Percentiles rank a stretch among this genome's conserved stretches.
phyloP scores from a whole-genome alignment of 2,329 filamentous ascomycete genomes.

The Arthroderma sp. region DNA sequence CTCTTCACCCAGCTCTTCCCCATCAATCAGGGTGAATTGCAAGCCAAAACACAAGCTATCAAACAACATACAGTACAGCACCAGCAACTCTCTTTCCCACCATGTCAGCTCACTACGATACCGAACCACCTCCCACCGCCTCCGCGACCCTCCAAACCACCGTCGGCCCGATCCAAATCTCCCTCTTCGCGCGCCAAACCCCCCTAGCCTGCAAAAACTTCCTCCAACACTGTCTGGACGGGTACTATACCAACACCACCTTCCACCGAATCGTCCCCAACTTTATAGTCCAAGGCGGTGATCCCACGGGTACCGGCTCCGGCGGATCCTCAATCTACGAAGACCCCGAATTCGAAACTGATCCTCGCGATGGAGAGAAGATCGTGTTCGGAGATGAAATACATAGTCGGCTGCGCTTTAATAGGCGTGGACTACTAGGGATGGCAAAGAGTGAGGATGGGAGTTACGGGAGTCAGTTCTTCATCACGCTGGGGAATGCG shows the following conservation, averaged over 20 bases:
- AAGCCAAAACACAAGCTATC: background rate
- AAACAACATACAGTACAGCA: background rate
- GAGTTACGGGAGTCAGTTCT: constrained; percentile 92
- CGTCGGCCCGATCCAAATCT: constrained; percentile 73
- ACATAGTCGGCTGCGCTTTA: constrained; percentile 85
- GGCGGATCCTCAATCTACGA: constrained; percentile 90
- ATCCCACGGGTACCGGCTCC: constrained; percentile 82
- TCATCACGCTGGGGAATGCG: constrained; percentile 72
- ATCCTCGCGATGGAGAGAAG: constrained; percentile 37
- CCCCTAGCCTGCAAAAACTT: constrained; percentile 90
- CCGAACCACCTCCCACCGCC: constrained; percentile 85
- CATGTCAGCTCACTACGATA: constrained; percentile 88
- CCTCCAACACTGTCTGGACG: constrained; percentile 83
- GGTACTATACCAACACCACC: constrained; percentile 85
- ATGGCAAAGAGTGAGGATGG: constrained; percentile 71
- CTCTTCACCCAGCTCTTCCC: background rate
- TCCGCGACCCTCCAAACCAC: constrained; percentile 87
- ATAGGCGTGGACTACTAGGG: constrained; percentile 75
- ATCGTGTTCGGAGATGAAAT: constrained; percentile 79
- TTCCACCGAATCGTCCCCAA: constrained; percentile 88
- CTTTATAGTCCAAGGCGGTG: constrained; percentile 89
- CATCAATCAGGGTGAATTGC: background rate
- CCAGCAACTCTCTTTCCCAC: constrained; percentile 1
- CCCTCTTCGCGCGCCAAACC: constrained; percentile 89
- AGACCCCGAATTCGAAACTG: constrained; percentile 46